Base-by-base conservation (phyloP, 768 basidiomycete genomes). In the Lactarius tabidus region DNA sequence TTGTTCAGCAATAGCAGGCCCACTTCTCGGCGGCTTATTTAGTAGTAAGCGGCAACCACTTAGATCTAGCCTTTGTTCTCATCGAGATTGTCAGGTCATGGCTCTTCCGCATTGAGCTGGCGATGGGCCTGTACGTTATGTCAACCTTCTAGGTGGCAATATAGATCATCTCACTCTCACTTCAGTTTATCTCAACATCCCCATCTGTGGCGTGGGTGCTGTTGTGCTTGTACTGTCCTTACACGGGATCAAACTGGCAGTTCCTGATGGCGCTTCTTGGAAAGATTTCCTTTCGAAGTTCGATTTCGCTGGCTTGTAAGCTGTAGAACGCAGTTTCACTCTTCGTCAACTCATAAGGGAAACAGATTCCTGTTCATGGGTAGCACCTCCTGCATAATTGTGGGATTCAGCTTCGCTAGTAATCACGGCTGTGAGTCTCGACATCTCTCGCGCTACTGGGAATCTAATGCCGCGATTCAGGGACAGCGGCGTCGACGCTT, bases 111-210 rank as follows among this genome's bases (percentile, higher is more conserved):
- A 54, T 59, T 88, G 60, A 85, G 79, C 71, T 94, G 91, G 91
- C 81, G 92, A 82, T 93, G 89, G 87, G 89, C 85, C 59, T 94
- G 91, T 93, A 76, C 78, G 91, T 81, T 66, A 66, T 67, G 60
- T 67, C 56, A 28, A 51, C 59, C 59, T 55, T 39, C 18, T 17
- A 12, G 61, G 64, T 61, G 59, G 60, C 35, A 39, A 54, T 57
- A 59, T 64, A 45, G 60, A 56, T 57, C 68, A 67, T 63, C 71
- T 70, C 64, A 57, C 57, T 33, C 55, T 52, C 61, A 43, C 17
- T 41, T n/a, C 74, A 93, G 91, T 94, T 74, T 93, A 86, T 73
- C 80, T 94, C 74, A 94, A 93, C 76, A 79, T 93, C 55, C 91
- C 91, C 23, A 77, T 93, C 61, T 90, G 88, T 73, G 72, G 83